Base-by-base conservation (phyloP, 495 filamentous ascomycete genomes). In the Trypethelium eluteriae region DNA sequence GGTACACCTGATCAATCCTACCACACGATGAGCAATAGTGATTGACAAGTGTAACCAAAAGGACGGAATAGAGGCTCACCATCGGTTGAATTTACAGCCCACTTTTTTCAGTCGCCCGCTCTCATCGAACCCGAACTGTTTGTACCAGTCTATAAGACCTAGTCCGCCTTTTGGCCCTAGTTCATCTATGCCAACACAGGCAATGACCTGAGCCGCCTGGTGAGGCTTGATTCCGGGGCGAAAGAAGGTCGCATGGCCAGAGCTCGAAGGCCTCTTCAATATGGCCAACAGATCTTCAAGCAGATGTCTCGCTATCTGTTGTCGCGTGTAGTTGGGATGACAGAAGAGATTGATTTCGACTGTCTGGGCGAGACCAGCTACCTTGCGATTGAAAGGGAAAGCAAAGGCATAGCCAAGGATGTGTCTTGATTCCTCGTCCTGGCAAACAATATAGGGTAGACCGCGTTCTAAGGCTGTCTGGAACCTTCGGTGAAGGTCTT, bases 311-410 rank as follows among this genome's bases (percentile, higher is more conserved):
- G 53, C 65, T 35, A 62, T 46, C 11, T 61, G 53, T 38, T 57
- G 38, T 39, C 65, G 50, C 10, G 62, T 61, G n/a, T 67, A 61
- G 16, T 39, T 57, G 53, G 38, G 65, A 62, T 67, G 53, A 25
- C 50, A 62, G 39, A 67, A 67, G 53, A 67, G 62, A 35, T 61
- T 67, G 36, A 67, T 57, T 38, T 67, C 65, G 38, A 67, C 38
- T 4, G 65, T 67, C 36, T 62, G 65, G 12, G 38, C 36, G 32
- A 62, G 62, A 2, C 65, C 56, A 39, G 65, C 25, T 16, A 46
- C 39, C 32, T 59, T 59, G 38, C 53, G 38, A 14, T 61, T 39
- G 65, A 67, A 67, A 32, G 36, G 57, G 7, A 61, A 67, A 16
- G 62, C 65, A 35, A 46, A 62, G 2, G 46, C 39, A 46, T 46